These are phyloP conservation scores for Fagus sylvatica DNA, from an alignment of 306 rosid genomes.

Conservation along the genomic window DNA sequence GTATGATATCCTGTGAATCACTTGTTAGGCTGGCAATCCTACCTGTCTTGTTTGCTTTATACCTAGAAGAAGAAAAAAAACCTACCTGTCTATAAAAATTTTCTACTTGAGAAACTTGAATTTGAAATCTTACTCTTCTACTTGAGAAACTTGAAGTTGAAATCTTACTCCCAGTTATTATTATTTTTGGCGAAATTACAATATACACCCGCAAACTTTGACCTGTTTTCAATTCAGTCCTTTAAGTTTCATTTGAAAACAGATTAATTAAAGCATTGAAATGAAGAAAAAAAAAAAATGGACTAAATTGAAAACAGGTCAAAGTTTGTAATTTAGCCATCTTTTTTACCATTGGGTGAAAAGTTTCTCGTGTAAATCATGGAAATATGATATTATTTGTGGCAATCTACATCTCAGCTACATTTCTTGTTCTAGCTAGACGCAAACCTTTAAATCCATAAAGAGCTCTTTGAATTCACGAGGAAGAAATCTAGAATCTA, in stretches of 20 bases:
- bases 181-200: no score
- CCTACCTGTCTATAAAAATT: not conserved
- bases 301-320: no score
- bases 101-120: not conserved
- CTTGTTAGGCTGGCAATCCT: not conserved
- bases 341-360: no score
- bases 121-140: not conserved
- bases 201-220: no score
- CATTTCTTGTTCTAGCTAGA: not conserved
- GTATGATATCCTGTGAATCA: not conserved
- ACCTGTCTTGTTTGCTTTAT: not conserved
- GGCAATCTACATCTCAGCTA: not conserved
- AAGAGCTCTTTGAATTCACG: no score
- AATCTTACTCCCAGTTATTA: not conserved
- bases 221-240: no score
- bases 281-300: no score
- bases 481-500: no score
- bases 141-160: not conserved
- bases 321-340: no score
- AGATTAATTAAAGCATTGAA: no score
- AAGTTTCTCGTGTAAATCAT: not conserved
- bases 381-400: not conserved
- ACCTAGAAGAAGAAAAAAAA: not conserved
- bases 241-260: no score
- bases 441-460: no score